Conservation (phyloP, 371 early-diverging fungal genomes). For the Choanephora cucurbitarum region DNA sequence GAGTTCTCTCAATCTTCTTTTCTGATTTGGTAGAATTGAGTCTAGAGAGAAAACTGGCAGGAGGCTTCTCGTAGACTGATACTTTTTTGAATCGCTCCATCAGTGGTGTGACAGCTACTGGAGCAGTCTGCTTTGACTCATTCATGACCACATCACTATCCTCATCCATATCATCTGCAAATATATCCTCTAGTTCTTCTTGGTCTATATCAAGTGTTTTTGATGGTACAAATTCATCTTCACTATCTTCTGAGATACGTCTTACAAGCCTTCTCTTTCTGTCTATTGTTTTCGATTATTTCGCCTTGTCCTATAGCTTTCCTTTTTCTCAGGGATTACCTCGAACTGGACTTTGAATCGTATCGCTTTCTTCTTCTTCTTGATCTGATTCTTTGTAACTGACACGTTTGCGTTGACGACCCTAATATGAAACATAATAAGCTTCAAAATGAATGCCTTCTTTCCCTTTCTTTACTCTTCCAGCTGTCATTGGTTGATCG, state of each 20-base stretch:
- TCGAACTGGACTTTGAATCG: neutral
- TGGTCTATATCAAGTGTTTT: neutral
- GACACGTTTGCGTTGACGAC: neutral
- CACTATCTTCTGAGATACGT: slow-evolving; percentile 14
- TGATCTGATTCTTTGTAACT: slow-evolving; percentile 12
- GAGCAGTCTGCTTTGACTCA: slow-evolving; percentile 2
- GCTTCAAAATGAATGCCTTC: too few species aligned
- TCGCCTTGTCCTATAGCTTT: neutral
- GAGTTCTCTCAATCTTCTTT: slow-evolving; percentile 20
- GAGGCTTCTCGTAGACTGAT: slow-evolving; percentile 5
- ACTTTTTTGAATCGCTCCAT: slow-evolving; percentile 10
- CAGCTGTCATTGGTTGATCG: too few species aligned
- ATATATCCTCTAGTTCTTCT: slow-evolving; percentile 10
- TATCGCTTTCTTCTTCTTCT: neutral
- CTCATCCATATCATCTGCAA: slow-evolving; percentile 8
- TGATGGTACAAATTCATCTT: slow-evolving; percentile 18
- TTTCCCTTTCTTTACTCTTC: too few species aligned
- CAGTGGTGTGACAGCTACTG: slow-evolving; percentile 17
- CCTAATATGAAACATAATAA: neutral
- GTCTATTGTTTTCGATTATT: neutral
- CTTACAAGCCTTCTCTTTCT: slow-evolving; percentile 12
- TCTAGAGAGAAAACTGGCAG: slow-evolving; percentile 5
- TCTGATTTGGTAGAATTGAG: slow-evolving; percentile 7
- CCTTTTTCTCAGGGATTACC: neutral
- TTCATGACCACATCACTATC: slow-evolving; percentile 7